These are phyloP conservation scores for Crassisporium funariophilum DNA, from an alignment of 768 basidiomycete genomes.

Conservation along the genomic window DNA sequence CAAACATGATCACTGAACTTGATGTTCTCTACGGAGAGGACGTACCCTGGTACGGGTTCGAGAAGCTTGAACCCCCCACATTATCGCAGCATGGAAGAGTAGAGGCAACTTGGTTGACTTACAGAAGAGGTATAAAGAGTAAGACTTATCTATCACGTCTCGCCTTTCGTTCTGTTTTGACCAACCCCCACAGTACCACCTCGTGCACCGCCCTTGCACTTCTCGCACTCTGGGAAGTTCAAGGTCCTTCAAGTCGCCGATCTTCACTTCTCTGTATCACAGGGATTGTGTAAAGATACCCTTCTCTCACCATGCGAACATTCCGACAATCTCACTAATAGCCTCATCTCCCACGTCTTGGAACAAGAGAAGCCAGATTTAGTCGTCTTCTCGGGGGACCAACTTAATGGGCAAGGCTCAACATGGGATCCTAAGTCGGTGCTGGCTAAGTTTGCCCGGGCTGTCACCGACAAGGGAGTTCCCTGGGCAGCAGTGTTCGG, in stretches of 20 bases:
- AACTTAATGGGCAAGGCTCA: conserved; percentile 88
- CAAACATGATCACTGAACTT: conserved; percentile 83
- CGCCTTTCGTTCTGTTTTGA: conserved; percentile 6
- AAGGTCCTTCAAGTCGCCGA: conserved; percentile 92
- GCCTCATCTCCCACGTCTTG: conserved; percentile 69
- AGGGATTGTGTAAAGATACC: conserved; percentile 79
- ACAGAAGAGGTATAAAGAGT: conserved; percentile 77
- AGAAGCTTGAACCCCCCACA: conserved; percentile 66
- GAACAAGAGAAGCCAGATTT: conserved; percentile 87
- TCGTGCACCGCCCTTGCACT: conserved; percentile 76
- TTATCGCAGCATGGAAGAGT: conserved; percentile 41
- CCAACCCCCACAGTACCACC: conserved; percentile 54
- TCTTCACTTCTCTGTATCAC: conserved; percentile 86
- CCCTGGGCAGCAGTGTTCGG: conserved; percentile 95
- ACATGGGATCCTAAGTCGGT: conserved; percentile 90
- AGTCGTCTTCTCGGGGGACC: conserved; percentile 92
- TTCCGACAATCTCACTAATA: conserved; percentile 80
- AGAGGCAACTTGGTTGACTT: conserved; percentile 65
- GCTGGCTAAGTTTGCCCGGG: conserved; percentile 83
- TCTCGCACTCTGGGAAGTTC: conserved; percentile 82
- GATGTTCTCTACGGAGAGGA: conserved; percentile 89
- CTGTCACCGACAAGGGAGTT: conserved; percentile 72
- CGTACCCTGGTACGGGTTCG: conserved; percentile 84
- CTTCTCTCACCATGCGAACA: conserved; percentile 53
- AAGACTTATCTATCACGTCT: conserved; percentile 23